phyloP scores from a whole-genome alignment of 2,329 filamentous ascomycete species.

The Xylariaceae sp. region DNA sequence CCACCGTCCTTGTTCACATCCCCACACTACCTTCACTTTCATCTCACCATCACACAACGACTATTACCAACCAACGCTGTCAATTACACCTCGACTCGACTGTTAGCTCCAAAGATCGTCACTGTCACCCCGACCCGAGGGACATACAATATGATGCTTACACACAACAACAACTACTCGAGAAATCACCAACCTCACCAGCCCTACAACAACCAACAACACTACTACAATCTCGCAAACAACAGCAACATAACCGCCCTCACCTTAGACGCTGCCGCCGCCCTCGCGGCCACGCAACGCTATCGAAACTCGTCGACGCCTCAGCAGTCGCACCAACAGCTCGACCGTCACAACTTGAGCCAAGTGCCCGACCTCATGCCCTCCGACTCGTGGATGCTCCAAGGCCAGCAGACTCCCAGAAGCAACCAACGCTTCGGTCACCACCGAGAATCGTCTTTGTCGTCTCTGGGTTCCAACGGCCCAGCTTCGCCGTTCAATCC shows the following conservation, averaged over 20 bases:
- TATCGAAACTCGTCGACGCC: slow-evolving; percentile 14
- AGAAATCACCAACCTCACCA: slow-evolving; percentile 20
- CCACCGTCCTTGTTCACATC: neutral
- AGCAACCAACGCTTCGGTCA: slow-evolving; percentile 39
- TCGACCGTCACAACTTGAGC: slow-evolving; percentile 19
- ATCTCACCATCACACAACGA: neutral
- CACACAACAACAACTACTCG: slow-evolving; percentile 23
- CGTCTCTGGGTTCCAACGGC: slow-evolving; percentile 56
- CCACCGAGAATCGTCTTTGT: slow-evolving; percentile 58
- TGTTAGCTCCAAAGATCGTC: slow-evolving; percentile 1
- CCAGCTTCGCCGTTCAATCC: slow-evolving; percentile 55
- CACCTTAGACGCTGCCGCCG: slow-evolving; percentile 28
- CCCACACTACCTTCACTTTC: neutral
- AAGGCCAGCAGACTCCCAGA: slow-evolving; percentile 23
- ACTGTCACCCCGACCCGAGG: slow-evolving; percentile 6
- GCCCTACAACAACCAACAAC: slow-evolving; percentile 13
- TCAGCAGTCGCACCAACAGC: slow-evolving; percentile 6
- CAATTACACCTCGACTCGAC: slow-evolving; percentile 7
- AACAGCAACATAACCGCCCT: slow-evolving; percentile 19
- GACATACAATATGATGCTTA: slow-evolving; percentile 27
- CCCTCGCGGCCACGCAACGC: slow-evolving; percentile 23
- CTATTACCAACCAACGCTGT: slow-evolving; percentile 7
- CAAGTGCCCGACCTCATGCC: slow-evolving; percentile 29
- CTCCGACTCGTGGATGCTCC: slow-evolving; percentile 27
- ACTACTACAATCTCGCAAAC: slow-evolving; percentile 12